Conservation (phyloP, 2,329 filamentous ascomycete genomes). For the Claviceps digitariae region DNA sequence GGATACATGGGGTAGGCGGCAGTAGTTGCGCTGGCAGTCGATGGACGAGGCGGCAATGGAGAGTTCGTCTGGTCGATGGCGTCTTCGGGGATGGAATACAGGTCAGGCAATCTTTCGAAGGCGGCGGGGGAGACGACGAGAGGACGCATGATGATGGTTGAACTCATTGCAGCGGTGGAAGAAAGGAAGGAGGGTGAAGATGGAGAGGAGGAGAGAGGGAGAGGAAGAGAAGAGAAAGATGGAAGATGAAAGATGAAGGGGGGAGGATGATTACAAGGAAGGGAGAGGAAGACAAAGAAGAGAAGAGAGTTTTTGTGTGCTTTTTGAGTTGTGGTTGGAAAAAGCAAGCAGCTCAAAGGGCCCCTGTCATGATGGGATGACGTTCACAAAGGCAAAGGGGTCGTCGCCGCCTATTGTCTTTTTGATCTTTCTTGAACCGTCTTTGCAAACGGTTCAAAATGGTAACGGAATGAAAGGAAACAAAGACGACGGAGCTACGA, state of each 20-base stretch:
- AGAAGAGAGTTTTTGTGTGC: too few species aligned
- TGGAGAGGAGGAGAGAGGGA: too few species aligned
- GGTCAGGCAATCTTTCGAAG: conserved; percentile 8
- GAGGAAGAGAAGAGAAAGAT: not conserved
- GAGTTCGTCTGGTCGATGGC: conserved; percentile 6
- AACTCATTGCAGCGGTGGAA: conserved; percentile 6
- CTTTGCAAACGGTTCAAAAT: not conserved
- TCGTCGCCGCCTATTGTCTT: not conserved
- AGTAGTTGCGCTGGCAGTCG: conserved; percentile 8
- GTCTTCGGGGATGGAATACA: conserved; percentile 6
- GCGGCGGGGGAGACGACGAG: conserved; percentile 4
- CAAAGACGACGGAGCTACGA: not conserved
- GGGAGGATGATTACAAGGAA: too few species aligned
- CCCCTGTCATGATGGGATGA: not conserved
- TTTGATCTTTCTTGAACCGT: not conserved
- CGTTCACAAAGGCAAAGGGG: not conserved
- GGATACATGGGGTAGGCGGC: conserved; percentile 18
- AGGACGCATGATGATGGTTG: conserved; percentile 7
- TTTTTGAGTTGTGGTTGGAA: not conserved
- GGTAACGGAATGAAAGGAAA: too few species aligned
- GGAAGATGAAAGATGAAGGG: not conserved
- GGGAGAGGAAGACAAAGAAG: not conserved
- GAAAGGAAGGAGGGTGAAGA: not conserved
- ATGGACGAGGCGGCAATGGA: conserved; percentile 3
- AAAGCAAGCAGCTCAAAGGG: not conserved